Evolutionary conservation across 2,329 filamentous ascomycete genomes (phyloP), one percentile per base, ranked within the genome.

Genomic region (Sarocladium oryzae): DNA sequence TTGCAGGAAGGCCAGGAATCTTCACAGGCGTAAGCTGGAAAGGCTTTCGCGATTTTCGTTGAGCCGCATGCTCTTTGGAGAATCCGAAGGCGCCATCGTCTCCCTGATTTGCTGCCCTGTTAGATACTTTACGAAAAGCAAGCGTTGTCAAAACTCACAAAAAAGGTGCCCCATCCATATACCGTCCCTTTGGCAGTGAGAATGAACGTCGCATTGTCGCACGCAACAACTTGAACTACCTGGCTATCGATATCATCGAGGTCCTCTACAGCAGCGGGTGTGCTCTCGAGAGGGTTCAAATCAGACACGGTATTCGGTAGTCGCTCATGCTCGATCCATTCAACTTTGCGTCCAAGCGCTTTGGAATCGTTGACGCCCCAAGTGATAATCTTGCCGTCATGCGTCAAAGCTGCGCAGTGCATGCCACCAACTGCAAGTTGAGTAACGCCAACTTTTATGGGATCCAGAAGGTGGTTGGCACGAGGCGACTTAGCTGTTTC

Each of bases 351-450:
- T 15, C 82, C 82, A 41, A 86, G 73, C 3, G 82, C 81, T 52
- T 78, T 78, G 56, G 82, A 78, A 57, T 85, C 80, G 61, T 86
- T 86, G 56, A 84, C 81, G 45, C 83, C 83, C 82, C 83, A 85
- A 21, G 80, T 83, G 45, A 82, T 65, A 55, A 86, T 77, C 56
- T 76, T 74, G 64, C 82, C 82, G 63, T 84, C 76, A 56, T 80
- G 73, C 32, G 82, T 85, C 51, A 85, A 66, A 3, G 79, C 82
- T 50, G 79, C 68, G 50, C 73, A 76, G 63, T 85, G 83, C 79
- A 84, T 85, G 51, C 80, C 81, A 37, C 82, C 82, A 35, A 77
- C 73, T 50, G 80, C 78, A 50, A 86, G 63, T 58, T 81, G 76
- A 4, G 85, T 81, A n/a, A 85, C 75, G 28, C 77, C 76, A 46